These are phyloP conservation scores for Aotearoamyces nothofagi DNA, from an alignment of 2,329 filamentous ascomycete species.

Conservation along the genomic window DNA sequence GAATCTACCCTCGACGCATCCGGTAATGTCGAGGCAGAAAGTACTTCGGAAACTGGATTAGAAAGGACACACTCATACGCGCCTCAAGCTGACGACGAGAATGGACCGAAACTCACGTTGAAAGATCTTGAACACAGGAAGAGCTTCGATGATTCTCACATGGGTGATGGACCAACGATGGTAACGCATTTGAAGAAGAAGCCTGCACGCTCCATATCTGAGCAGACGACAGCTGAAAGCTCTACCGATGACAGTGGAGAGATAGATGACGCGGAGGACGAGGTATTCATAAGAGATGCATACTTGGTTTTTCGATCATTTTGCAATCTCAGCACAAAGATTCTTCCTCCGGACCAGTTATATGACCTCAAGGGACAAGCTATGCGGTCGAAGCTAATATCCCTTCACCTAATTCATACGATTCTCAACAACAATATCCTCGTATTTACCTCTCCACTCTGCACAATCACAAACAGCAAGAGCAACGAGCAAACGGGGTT, in stretches of 20 bases:
- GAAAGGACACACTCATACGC: conserved; percentile 10
- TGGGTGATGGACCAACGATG: conserved; percentile 53
- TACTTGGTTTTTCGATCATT: conserved; percentile 96
- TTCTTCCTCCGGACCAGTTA: conserved; percentile 76
- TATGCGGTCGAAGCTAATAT: conserved; percentile 94
- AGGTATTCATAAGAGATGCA: conserved; percentile 92
- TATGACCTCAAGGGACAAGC: conserved; percentile 87
- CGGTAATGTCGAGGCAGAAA: conserved; percentile 11
- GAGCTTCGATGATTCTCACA: conserved; percentile 48
- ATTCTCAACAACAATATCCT: conserved; percentile 86
- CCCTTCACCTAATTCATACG: conserved; percentile 88
- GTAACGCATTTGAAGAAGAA: conserved; percentile 40
- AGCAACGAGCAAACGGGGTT: conserved; percentile 81
- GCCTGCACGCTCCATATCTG: conserved; percentile 31
- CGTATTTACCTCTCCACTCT: conserved; percentile 82
- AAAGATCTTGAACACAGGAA: conserved; percentile 54
- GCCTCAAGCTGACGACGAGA: conserved; percentile 17
- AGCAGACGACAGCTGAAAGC: conserved; percentile 38
- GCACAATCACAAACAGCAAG: conserved; percentile 84
- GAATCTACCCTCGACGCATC: conserved; percentile 14
- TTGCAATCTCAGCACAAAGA: conserved; percentile 92
- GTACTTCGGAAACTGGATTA: conserved; percentile 9
- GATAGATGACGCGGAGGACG: conserved; percentile 60
- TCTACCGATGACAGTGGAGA: conserved; percentile 40
- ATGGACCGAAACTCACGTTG: conserved; percentile 43